phyloP scores from a whole-genome alignment of 129 eudicot species.

The Tanacetum coccineum region DNA sequence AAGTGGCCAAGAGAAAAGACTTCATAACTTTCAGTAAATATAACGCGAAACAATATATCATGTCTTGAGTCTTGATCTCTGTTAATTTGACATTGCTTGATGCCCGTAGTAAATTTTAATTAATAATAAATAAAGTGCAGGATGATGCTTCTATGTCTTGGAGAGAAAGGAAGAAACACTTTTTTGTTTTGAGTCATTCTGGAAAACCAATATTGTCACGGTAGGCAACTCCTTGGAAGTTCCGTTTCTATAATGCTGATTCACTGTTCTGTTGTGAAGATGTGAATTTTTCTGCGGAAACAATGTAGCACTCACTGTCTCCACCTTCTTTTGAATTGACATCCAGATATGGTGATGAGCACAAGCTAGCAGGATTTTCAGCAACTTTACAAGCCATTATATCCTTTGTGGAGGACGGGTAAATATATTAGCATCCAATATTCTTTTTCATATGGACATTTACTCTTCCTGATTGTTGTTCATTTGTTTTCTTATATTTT shows the following conservation, averaged over 20 bases:
- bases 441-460: neutral
- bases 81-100: neutral
- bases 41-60: neutral
- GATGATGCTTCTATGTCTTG: slow-evolving; percentile 92
- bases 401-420: slow-evolving; percentile 98
- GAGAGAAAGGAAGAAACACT: slow-evolving; percentile 98
- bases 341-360: slow-evolving; percentile 90
- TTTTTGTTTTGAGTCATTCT: slow-evolving; percentile 78
- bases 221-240: slow-evolving; percentile 32
- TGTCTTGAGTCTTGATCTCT: slow-evolving; percentile 1
- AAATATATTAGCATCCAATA: slow-evolving; percentile 22
- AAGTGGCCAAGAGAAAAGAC: no score
- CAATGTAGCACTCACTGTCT: slow-evolving; percentile 12
- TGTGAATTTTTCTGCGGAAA: neutral
- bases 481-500: slow-evolving; percentile 12
- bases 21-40: no score
- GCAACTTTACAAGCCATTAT: slow-evolving; percentile 99
- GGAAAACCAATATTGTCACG: slow-evolving; percentile 98
- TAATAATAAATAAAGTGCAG: slow-evolving; percentile 49
- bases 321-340: slow-evolving; percentile 10
- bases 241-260: neutral
- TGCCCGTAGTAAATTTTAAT: neutral
- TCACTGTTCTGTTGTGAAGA: slow-evolving; percentile 10
- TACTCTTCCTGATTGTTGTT: neutral
- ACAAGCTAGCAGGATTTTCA: slow-evolving; percentile 96